phyloP scores from a whole-genome alignment of 768 basidiomycete genomes.

The Kondoa subrosea region DNA sequence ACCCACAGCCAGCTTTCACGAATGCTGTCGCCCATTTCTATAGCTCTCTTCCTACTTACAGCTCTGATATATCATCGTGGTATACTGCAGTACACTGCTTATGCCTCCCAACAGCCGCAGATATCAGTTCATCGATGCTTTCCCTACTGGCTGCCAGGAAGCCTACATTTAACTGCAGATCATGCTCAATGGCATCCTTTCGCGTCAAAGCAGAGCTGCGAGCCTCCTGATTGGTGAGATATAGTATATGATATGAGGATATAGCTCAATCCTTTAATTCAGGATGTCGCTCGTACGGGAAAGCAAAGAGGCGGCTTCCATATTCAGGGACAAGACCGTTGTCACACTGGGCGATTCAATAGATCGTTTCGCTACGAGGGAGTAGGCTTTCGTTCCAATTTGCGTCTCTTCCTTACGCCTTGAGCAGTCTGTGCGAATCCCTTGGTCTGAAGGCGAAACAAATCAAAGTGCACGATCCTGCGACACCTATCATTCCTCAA shows the following conservation, averaged over 20 bases:
- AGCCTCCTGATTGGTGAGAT: not conserved
- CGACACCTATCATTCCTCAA: not conserved
- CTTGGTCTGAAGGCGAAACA: not conserved
- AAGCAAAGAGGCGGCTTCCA: not conserved
- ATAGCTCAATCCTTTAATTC: not conserved
- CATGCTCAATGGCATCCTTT: not conserved
- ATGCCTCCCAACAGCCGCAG: not conserved
- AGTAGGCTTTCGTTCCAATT: too few species aligned
- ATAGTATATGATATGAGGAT: not conserved
- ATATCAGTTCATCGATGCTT: not conserved
- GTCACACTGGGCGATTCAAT: not conserved
- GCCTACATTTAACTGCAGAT: not conserved
- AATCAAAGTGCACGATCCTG: not conserved
- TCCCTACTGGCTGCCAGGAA: not conserved
- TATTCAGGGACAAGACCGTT: not conserved
- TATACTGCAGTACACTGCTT: too few species aligned
- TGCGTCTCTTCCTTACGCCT: too few species aligned
- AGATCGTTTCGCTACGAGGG: conserved; percentile 2
- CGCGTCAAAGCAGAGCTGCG: not conserved
- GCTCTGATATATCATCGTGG: too few species aligned
- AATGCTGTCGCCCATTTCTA: too few species aligned
- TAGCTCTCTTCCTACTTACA: too few species aligned
- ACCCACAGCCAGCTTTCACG: too few species aligned
- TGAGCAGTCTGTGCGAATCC: not conserved
- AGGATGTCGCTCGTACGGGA: not conserved